These are phyloP conservation scores for Globisporangium lucens DNA, from an alignment of 352 stramenopile species.

Conservation along the genomic window DNA sequence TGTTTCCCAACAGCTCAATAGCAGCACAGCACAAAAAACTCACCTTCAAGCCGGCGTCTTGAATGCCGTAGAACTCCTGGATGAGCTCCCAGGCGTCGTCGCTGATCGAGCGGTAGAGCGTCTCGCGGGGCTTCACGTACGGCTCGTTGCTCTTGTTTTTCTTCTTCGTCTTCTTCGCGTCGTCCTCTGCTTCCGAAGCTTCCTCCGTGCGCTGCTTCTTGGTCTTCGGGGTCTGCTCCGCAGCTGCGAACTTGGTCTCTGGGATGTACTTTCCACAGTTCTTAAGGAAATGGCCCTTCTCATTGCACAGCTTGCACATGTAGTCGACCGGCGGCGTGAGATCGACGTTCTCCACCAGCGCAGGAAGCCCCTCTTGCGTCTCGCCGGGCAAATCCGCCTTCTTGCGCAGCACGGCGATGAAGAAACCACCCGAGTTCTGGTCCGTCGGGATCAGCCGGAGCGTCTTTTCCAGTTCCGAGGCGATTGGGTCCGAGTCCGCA, in stretches of 20 bases:
- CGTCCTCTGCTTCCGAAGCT: background rate
- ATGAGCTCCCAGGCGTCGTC: conserved; percentile 63
- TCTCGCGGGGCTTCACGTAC: conserved; percentile 54
- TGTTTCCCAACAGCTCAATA: conserved; percentile 1
- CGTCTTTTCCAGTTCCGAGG: conserved; percentile 81
- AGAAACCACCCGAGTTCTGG: conserved; percentile 98
- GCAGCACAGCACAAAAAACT: background rate
- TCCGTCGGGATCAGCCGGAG: conserved; percentile 96
- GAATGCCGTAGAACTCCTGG: conserved; percentile 62
- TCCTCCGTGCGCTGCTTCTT: conserved; percentile 50
- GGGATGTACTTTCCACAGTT: conserved; percentile 59
- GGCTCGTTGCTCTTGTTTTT: conserved; percentile 10
- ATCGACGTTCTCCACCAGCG: conserved; percentile 43
- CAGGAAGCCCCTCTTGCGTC: conserved; percentile 44
- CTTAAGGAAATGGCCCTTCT: conserved; percentile 75
- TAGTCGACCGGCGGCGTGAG: conserved; percentile 52
- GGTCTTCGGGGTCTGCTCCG: conserved; percentile 29
- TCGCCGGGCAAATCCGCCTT: conserved; percentile 50
- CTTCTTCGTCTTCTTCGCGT: background rate
- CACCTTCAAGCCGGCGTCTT: conserved; percentile 49
- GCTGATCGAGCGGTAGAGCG: conserved; percentile 59
- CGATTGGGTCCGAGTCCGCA: conserved; percentile 21
- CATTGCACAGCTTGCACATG: conserved; percentile 71
- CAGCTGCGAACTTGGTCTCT: conserved; percentile 33
- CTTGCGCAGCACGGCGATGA: conserved; percentile 96